A percentile compares a stretch with the other conserved stretches of the same genome.
Evolutionary conservation across 306 rosid species (phyloP).

Genomic region (Cicer bijugum): DNA sequence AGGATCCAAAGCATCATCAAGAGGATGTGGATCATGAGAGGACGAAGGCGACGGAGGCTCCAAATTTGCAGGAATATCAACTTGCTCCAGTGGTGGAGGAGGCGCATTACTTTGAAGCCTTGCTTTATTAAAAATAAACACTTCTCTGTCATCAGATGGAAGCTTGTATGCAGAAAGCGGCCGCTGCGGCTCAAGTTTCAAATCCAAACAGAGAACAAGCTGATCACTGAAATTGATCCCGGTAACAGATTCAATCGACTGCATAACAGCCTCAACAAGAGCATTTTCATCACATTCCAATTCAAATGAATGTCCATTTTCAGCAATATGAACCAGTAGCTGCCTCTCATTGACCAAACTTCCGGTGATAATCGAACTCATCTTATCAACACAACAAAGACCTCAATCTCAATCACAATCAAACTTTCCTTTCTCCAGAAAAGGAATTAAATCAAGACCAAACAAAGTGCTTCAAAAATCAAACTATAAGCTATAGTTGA

Average conservation of each 20-base stretch:
- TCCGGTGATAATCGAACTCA: conserved; percentile 67
- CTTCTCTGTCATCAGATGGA: conserved; percentile 78
- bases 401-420: conserved; percentile 30
- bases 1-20: conserved; percentile 92
- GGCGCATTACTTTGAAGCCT: conserved; percentile 68
- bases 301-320: conserved; percentile 84
- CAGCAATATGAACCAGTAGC: conserved; percentile 86
- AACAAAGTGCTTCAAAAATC: conserved; percentile 31
- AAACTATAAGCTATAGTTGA: conserved; percentile 44
- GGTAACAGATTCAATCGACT: conserved; percentile 59
- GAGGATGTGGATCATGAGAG: conserved; percentile 71
- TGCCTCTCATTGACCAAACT: conserved; percentile 60
- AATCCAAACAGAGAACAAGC: conserved; percentile 81
- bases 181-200: conserved; percentile 77
- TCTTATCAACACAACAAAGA: conserved; percentile 56
- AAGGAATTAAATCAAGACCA: conserved; percentile 36
- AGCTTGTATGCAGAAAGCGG: conserved; percentile 78
- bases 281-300: conserved; percentile 68
- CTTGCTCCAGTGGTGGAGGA: conserved; percentile 67
- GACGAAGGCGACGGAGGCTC: conserved; percentile 72
- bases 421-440: conserved; percentile 9
- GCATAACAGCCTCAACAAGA: conserved; percentile 78
- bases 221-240: conserved; percentile 68
- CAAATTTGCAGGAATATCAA: conserved; percentile 53
- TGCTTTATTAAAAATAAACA: conserved; percentile 78